A percentile compares a stretch with the other conserved stretches of the same genome.
Evolutionary conservation across 2,329 filamentous ascomycete genomes (phyloP).

Genomic region (Westerdykella ornata): DNA sequence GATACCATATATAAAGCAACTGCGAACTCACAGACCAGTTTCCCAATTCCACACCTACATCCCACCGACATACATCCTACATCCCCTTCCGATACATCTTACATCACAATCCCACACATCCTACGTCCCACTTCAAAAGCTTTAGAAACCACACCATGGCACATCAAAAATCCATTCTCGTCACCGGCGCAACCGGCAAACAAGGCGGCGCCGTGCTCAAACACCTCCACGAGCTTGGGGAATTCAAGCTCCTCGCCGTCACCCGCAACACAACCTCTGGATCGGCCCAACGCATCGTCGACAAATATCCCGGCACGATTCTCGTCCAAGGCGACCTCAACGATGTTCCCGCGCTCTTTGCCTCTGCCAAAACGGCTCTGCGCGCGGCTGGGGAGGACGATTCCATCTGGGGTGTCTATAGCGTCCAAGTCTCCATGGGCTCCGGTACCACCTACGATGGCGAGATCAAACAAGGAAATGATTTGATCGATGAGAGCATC

Average conservation of each 20-base stretch:
- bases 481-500: slow-evolving; percentile 53
- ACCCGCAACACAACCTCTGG: slow-evolving; percentile 51
- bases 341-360: slow-evolving; percentile 47
- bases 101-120: slow-evolving; percentile 11
- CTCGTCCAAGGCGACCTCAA: slow-evolving; percentile 55
- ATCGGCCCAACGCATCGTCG: slow-evolving; percentile 45
- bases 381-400: slow-evolving; percentile 28
- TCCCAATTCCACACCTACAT: slow-evolving; percentile 23
- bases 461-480: slow-evolving; percentile 53
- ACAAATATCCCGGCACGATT: slow-evolving; percentile 44
- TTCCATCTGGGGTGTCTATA: slow-evolving; percentile 55
- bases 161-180: slow-evolving; percentile 37
- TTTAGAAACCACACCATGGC: slow-evolving; percentile 14
- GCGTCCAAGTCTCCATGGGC: slow-evolving; percentile 50
- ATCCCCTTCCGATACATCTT: slow-evolving; percentile 8
- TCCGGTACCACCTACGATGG: slow-evolving; percentile 38
- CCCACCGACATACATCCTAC: slow-evolving; percentile 24
- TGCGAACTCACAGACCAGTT: too few relatives aligned
- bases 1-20: too few relatives aligned
- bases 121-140: not conserved
- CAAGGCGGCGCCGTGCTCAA: slow-evolving; percentile 43
- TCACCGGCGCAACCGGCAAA: slow-evolving; percentile 44
- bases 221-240: slow-evolving; percentile 35
- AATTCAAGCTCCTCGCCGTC: slow-evolving; percentile 52
- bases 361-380: slow-evolving; percentile 36